phyloP scores from a whole-genome alignment of 2,329 filamentous ascomycete genomes.

The Epichloe uncinata region DNA sequence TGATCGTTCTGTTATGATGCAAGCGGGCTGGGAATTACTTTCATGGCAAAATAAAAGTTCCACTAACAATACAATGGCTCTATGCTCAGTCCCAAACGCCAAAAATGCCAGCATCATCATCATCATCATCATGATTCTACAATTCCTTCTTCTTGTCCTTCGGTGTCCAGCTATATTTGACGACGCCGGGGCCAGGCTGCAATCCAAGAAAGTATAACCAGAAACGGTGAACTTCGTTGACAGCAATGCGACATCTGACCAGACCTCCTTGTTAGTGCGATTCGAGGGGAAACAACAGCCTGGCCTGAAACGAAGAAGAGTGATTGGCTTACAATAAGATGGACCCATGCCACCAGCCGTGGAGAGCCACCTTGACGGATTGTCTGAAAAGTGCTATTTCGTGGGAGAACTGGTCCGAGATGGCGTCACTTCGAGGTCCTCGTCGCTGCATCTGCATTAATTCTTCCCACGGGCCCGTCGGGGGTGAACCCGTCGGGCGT shows the following conservation, averaged over 20 bases:
- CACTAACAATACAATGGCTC: not conserved
- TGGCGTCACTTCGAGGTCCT: slow-evolving; percentile 14
- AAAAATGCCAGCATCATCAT: not conserved
- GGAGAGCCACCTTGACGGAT: slow-evolving; percentile 52
- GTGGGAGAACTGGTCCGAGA: slow-evolving; percentile 44
- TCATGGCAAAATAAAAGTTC: not conserved
- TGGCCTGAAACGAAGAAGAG: not conserved
- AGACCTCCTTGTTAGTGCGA: not conserved
- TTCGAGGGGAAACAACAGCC: not conserved
- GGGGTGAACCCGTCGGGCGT: not conserved
- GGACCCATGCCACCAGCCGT: slow-evolving; percentile 58
- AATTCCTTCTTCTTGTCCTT: slow-evolving; percentile 5
- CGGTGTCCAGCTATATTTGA: slow-evolving; percentile 5
- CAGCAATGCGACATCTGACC: slow-evolving; percentile 2
- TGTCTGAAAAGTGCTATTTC: slow-evolving; percentile 53
- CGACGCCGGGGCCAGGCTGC: slow-evolving; percentile 2
- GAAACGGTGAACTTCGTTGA: not conserved
- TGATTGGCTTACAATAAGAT: slow-evolving; percentile 49
- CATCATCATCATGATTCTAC: not conserved
- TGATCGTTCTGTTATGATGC: no score
- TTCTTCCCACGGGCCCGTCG: not conserved
- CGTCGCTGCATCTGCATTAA: slow-evolving; percentile 15
- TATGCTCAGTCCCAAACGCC: not conserved
- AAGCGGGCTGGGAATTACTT: no score
- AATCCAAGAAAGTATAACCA: slow-evolving; percentile 7